A percentile compares a stretch with the other conserved stretches of the same genome.
phyloP scores from a whole-genome alignment of 306 rosid species.

The Boehmeria nivea region DNA sequence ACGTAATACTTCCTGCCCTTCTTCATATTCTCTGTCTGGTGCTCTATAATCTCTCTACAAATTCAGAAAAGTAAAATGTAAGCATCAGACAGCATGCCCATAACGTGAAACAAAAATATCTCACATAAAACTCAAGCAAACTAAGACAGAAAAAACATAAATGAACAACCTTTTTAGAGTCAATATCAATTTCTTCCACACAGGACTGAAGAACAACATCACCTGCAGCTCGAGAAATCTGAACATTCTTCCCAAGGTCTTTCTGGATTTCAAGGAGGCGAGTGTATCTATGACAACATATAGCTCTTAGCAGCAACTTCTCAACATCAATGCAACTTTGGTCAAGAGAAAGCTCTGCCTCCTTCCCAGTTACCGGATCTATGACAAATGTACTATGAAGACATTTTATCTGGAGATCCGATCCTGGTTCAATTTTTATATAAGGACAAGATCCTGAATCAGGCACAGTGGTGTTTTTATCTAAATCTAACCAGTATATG shows the following conservation, averaged over 20 bases:
- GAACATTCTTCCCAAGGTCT: conserved; percentile 65
- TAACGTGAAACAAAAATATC: too few species aligned
- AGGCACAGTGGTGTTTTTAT: conserved; percentile 53
- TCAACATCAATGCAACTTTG: conserved; percentile 94
- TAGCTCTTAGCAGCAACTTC: conserved; percentile 79
- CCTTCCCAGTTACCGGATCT: conserved; percentile 85
- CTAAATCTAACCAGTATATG: conserved; percentile 88
- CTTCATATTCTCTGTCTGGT: conserved; percentile 50
- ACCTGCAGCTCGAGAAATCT: conserved; percentile 57
- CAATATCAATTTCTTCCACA: conserved; percentile 49
- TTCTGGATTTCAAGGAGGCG: conserved; percentile 90
- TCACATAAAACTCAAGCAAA: neutral
- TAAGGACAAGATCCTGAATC: conserved; percentile 68
- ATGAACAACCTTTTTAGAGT: conserved; percentile 56
- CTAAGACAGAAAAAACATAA: conserved; percentile 1
- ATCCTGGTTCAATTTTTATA: conserved; percentile 87
- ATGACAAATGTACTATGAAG: conserved; percentile 76
- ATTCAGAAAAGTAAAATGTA: conserved; percentile 19
- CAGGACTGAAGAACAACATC: conserved; percentile 71
- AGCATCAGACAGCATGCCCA: conserved; percentile 2
- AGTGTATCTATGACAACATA: conserved; percentile 83
- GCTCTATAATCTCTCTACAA: conserved; percentile 58
- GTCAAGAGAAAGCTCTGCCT: conserved; percentile 75
- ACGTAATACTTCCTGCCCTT: conserved; percentile 68
- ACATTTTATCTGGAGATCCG: conserved; percentile 83